These are phyloP conservation scores for Pythium monospermum DNA, from an alignment of 352 stramenopile genomes.

Conservation along the genomic window DNA sequence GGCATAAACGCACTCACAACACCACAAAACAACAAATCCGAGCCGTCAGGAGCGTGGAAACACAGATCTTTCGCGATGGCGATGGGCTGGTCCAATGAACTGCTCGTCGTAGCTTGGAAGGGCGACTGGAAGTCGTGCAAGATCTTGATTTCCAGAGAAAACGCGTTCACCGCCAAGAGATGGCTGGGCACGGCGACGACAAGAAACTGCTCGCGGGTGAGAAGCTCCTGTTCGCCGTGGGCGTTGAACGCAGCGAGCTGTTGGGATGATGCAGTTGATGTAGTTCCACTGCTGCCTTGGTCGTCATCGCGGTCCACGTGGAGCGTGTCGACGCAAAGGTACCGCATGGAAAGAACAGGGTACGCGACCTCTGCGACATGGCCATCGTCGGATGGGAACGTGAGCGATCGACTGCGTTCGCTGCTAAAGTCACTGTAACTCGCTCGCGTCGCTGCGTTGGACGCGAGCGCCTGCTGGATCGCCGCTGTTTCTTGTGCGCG, in stretches of 20 bases:
- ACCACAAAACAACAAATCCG: slow-evolving; percentile 32
- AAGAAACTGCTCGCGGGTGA: slow-evolving; percentile 51
- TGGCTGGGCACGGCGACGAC: slow-evolving; percentile 43
- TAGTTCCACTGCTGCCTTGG: too few relatives aligned
- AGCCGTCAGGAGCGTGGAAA: slow-evolving; percentile 28
- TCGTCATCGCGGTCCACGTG: background rate
- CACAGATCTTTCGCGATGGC: slow-evolving; percentile 53
- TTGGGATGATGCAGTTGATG: background rate
- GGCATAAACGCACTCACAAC: slow-evolving; percentile 63
- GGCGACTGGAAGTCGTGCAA: slow-evolving; percentile 50
- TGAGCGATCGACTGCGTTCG: slow-evolving; percentile 2
- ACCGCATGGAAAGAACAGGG: slow-evolving; percentile 42
- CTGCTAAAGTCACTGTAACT: slow-evolving; percentile 23
- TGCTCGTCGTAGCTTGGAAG: background rate
- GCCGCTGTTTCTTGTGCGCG: slow-evolving; percentile 30
- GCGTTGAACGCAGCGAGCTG: slow-evolving; percentile 33
- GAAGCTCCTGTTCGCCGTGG: slow-evolving; percentile 39
- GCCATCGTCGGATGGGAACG: slow-evolving; percentile 3
- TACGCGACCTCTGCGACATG: slow-evolving; percentile 33
- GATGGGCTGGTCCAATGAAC: slow-evolving; percentile 20
- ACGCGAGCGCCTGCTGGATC: slow-evolving; percentile 29
- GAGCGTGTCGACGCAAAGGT: slow-evolving; percentile 32
- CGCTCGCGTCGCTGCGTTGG: slow-evolving; percentile 10
- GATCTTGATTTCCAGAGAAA: slow-evolving; percentile 57
- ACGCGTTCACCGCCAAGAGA: slow-evolving; percentile 53